Conservation (phyloP, 345 rosid species). For the Camelina hispida region DNA sequence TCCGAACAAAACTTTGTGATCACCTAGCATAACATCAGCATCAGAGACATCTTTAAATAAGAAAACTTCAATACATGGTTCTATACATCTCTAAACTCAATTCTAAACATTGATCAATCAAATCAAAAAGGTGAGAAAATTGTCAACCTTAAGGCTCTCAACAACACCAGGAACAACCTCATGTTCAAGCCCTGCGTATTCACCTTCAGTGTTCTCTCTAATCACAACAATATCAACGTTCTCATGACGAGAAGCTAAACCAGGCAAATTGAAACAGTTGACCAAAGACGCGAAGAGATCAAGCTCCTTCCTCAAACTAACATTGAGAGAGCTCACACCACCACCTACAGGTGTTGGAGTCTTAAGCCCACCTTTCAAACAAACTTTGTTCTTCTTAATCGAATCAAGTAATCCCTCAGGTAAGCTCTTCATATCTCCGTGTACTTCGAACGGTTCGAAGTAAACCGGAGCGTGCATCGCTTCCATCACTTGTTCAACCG, state of each 20-base stretch:
- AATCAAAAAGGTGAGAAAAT: not conserved
- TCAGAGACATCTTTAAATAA: slow-evolving; percentile 27
- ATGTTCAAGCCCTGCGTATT: slow-evolving; percentile 90
- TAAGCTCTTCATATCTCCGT: slow-evolving; percentile 85
- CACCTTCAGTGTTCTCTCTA: slow-evolving; percentile 98
- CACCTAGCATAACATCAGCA: slow-evolving; percentile 61
- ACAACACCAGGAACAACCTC: slow-evolving; percentile 98
- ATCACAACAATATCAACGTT: slow-evolving; percentile 92
- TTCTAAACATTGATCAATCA: no score
- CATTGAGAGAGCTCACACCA: slow-evolving; percentile 83
- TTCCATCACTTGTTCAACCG: slow-evolving; percentile 89
- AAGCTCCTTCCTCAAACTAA: slow-evolving; percentile 83
- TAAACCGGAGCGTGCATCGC: slow-evolving; percentile 97
- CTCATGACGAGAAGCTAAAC: slow-evolving; percentile 81
- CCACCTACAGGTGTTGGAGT: slow-evolving; percentile 76
- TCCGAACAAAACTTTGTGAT: slow-evolving; percentile 98
- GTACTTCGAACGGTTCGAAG: slow-evolving; percentile 80
- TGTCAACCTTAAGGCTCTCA: slow-evolving; percentile 92
- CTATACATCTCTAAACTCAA: no score
- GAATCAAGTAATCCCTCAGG: slow-evolving; percentile 91
- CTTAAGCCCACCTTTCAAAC: slow-evolving; percentile 83
- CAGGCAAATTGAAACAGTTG: slow-evolving; percentile 86
- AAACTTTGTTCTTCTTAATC: slow-evolving; percentile 95
- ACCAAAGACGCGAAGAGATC: slow-evolving; percentile 92
- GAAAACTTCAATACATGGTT: no score